A percentile compares a stretch with the other conserved stretches of the same genome.
Conservation (phyloP, 192 early-diverging fungal species). For the Coemansia sp. region DNA sequence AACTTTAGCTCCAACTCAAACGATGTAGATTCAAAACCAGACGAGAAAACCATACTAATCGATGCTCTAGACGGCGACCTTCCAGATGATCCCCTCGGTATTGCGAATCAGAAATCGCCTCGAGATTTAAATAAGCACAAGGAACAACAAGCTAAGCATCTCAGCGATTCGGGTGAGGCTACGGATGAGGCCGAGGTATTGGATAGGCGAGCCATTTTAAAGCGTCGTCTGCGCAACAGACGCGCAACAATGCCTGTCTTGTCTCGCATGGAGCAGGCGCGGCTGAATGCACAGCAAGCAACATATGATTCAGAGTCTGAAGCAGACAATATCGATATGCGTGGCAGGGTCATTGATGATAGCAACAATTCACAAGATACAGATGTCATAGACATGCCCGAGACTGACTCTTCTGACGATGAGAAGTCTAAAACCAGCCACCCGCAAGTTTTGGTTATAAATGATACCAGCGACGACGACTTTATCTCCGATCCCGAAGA, state of each 20-base stretch:
- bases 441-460: slow-evolving; percentile 24
- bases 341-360: background rate
- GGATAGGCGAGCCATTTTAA: slow-evolving; percentile 15
- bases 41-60: too few relatives aligned
- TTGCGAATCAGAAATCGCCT: too few relatives aligned
- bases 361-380: background rate
- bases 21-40: too few relatives aligned
- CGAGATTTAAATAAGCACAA: too few relatives aligned
- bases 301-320: slow-evolving; percentile 18
- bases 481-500: slow-evolving; percentile 37
- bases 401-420: background rate
- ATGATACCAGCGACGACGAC: slow-evolving; percentile 40
- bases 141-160: too few relatives aligned
- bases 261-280: slow-evolving; percentile 31
- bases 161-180: slow-evolving; percentile 31
- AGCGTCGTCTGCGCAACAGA: slow-evolving; percentile 25
- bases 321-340: too few relatives aligned
- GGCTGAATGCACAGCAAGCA: slow-evolving; percentile 4
- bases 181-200: slow-evolving; percentile 17
- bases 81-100: slow-evolving; percentile 29
- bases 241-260: background rate
- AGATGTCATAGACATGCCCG: background rate
- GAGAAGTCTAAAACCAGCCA: background rate
- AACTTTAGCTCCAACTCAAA: too few relatives aligned
- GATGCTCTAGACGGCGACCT: too few relatives aligned